A percentile compares a stretch with the other conserved stretches of the same genome.
phyloP scores from a whole-genome alignment of 164 flowering plant genomes.

The Berberis thunbergii region DNA sequence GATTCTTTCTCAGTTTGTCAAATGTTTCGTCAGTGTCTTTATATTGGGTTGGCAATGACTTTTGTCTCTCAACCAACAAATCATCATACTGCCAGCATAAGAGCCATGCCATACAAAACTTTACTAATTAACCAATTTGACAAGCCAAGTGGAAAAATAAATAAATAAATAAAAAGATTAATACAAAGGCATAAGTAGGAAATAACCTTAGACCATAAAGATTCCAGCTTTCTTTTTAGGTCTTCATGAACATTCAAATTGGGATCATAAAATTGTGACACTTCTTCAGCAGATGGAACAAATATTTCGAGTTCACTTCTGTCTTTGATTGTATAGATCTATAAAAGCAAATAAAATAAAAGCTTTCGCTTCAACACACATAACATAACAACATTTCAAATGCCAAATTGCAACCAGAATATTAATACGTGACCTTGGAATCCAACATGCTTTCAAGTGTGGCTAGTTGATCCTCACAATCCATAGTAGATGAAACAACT shows the following conservation, averaged over 20 bases:
- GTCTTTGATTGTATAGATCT: constrained; percentile 61
- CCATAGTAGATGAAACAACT: constrained; percentile 53
- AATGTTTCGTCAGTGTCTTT: constrained; percentile 41
- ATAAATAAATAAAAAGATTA: not conserved
- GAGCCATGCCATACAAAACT: constrained; percentile 3
- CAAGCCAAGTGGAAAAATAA: not conserved
- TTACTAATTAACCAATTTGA: not conserved
- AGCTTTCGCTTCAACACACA: not conserved
- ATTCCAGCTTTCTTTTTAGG: constrained; percentile 42
- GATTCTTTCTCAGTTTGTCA: constrained; percentile 29
- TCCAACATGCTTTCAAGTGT: constrained; percentile 76
- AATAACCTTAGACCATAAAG: constrained; percentile 52
- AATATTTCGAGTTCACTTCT: constrained; percentile 40
- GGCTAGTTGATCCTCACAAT: constrained; percentile 62
- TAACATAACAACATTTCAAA: not conserved
- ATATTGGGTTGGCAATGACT: constrained; percentile 23
- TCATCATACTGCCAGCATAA: constrained; percentile 45
- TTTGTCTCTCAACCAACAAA: constrained; percentile 29
- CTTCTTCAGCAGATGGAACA: constrained; percentile 50
- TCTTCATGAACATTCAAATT: constrained; percentile 17
- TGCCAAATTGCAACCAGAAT: not conserved
- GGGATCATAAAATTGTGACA: constrained; percentile 40
- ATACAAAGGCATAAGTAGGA: not conserved
- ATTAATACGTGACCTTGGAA: constrained; percentile 39
- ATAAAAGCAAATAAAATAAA: constrained; percentile 10